These are phyloP conservation scores for Stagonosporopsis chrysanthemi DNA, from an alignment of 2,329 filamentous ascomycete genomes.

Conservation along the genomic window DNA sequence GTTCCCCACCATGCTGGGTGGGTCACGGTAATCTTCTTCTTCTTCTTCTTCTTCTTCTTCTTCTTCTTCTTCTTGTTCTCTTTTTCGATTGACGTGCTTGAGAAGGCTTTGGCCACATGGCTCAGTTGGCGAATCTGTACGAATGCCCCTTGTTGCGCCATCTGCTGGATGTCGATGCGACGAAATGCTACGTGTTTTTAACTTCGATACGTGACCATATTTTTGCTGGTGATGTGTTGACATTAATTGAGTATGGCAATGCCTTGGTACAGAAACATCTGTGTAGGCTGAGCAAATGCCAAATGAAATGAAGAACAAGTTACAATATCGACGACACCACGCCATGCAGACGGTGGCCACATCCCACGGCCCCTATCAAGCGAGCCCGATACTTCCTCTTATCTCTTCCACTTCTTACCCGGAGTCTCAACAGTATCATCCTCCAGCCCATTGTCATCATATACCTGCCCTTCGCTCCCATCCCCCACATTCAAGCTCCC, in stretches of 20 bases:
- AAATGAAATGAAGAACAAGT: neutral
- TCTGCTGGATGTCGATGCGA: conserved; percentile 10
- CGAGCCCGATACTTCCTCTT: neutral
- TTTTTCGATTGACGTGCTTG: neutral
- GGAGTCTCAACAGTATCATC: conserved; percentile 3
- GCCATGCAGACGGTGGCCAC: neutral
- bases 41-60: too few species aligned
- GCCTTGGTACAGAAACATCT: neutral
- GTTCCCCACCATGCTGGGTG: conserved; percentile 1
- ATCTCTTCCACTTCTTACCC: neutral
- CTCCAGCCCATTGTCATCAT: conserved; percentile 12
- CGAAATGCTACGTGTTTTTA: neutral
- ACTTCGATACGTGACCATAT: neutral
- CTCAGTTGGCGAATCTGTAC: conserved; percentile 27
- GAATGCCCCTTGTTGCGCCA: conserved; percentile 13
- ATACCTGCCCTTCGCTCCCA: conserved; percentile 4
- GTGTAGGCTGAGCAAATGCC: neutral
- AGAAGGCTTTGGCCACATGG: conserved; percentile 27
- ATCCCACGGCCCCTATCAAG: neutral
- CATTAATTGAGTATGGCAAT: neutral
- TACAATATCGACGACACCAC: neutral
- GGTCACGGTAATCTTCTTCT: conserved; percentile 15
- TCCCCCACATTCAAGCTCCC: conserved; percentile 3
- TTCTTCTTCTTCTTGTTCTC: conserved; percentile 4
- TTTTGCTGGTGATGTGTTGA: neutral